Base-by-base conservation (phyloP, 257 asterid species). In the Salvia rosmarinus region DNA sequence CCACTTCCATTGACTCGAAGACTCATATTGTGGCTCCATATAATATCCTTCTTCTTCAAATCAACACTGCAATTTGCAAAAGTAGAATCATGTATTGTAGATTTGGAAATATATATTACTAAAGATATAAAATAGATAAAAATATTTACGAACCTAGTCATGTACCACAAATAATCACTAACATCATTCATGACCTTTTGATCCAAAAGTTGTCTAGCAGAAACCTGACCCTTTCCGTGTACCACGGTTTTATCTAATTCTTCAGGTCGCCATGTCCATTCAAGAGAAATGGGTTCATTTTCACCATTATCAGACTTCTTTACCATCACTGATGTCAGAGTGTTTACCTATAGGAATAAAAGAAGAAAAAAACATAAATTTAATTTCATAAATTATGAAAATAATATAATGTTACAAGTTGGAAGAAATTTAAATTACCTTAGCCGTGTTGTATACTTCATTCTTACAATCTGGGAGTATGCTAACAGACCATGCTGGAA, bases 401-500 rank as follows among this genome's bases (percentile, higher is more conserved):
- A 1, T n/a, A 43, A 17, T 17, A 4, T 13, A 14, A 64, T 23
- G 9, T 5, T 4, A 4, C 4, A 28, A 28, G 4, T 28, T 28
- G 32, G 32, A 4, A 28, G 32, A n/a, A 28, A 37, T 37, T 37
- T 37, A 5, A 37, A 6, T 30, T 74, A 88, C 95, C 84, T 72
- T 88, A 0, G 96, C 98, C 0, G 98, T 90, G 82, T 92, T 92
- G 82, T 75, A 90, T 20, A 37, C 81, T 67, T 85, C 96, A 0
- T 62, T 86, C 62, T 86, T 85, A 35, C 98, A 90, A 70, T 90
- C 98, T 0, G 92, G 90, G 8, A 85, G 85, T n/a, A 92, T 80
- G 60, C 91, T 86, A 20, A 90, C 96, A 2, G 96, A 90, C 98
- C 98, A 92, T 8, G 98, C 96, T 0, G 96, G 98, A 0, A 92